phyloP scores from a whole-genome alignment of 192 early-diverging fungal species.

The Coemansia sp. region DNA sequence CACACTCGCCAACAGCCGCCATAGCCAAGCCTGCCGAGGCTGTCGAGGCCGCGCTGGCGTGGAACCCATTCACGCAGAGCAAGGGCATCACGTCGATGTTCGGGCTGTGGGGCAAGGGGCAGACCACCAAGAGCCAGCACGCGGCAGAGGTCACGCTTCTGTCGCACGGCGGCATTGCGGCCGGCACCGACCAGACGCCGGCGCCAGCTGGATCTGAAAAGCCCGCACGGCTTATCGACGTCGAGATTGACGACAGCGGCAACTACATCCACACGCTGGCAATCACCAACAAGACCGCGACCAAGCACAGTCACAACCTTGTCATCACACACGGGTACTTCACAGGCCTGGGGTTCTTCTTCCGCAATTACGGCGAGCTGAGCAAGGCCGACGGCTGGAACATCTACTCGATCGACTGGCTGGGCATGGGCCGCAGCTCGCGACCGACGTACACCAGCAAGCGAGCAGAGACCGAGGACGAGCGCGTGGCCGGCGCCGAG shows the following conservation, averaged over 20 bases:
- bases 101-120: constrained; percentile 1
- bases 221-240: constrained; percentile 33
- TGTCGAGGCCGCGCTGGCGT: background rate
- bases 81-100: background rate
- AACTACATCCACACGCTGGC: constrained; percentile 54
- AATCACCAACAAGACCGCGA: constrained; percentile 14
- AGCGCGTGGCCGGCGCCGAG: constrained; percentile 63
- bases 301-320: constrained; percentile 30
- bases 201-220: background rate
- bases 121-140: constrained; percentile 24
- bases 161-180: constrained; percentile 26
- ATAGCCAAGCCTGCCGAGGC: background rate
- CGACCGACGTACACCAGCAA: constrained; percentile 65
- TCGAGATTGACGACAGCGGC: constrained; percentile 37
- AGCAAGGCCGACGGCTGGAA: constrained; percentile 43
- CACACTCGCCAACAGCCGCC: background rate
- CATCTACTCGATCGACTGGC: constrained; percentile 74
- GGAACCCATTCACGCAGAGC: constrained; percentile 3
- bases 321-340: constrained; percentile 56
- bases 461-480: constrained; percentile 50
- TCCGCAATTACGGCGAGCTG: constrained; percentile 51
- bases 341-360: constrained; percentile 53
- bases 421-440: constrained; percentile 92
- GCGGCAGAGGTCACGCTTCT: constrained; percentile 29
- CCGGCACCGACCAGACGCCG: constrained; percentile 7